A percentile compares a stretch with the other conserved stretches of the same genome.
Evolutionary conservation across 495 filamentous ascomycete genomes (phyloP).

Genomic region (Penicillium robsamsonii): DNA sequence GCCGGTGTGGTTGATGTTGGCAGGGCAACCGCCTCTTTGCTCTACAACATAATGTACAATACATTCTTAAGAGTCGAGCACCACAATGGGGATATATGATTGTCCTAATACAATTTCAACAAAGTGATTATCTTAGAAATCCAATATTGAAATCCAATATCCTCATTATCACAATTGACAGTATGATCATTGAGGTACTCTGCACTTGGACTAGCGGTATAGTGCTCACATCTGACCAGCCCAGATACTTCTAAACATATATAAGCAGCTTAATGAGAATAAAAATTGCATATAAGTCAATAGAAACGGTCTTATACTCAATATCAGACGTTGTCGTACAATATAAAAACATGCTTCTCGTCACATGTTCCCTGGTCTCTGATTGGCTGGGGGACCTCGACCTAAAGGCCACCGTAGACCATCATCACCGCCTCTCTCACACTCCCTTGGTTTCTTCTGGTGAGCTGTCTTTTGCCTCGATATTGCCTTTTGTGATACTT

Average conservation of each 20-base stretch:
- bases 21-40: conserved; percentile 31
- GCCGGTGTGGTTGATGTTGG: conserved; percentile 30
- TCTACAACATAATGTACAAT: not conserved
- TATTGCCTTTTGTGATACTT: conserved; percentile 3
- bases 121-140: not conserved
- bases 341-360: conserved; percentile 3
- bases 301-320: not conserved
- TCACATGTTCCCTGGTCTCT: conserved; percentile 25
- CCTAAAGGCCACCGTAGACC: conserved; percentile 45
- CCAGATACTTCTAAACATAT: not conserved
- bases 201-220: not conserved
- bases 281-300: not conserved
- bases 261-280: not conserved
- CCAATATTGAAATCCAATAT: not conserved
- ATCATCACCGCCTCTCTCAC: conserved; percentile 33
- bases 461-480: conserved; percentile 11
- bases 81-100: not conserved
- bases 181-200: not conserved
- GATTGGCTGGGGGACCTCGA: conserved; percentile 40
- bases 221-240: not conserved
- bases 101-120: not conserved
- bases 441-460: conserved; percentile 13
- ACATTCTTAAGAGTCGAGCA: not conserved
- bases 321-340: not conserved
- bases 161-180: not conserved